Base-by-base conservation (phyloP, 179 eudicot genomes). In the Silene vulgaris region DNA sequence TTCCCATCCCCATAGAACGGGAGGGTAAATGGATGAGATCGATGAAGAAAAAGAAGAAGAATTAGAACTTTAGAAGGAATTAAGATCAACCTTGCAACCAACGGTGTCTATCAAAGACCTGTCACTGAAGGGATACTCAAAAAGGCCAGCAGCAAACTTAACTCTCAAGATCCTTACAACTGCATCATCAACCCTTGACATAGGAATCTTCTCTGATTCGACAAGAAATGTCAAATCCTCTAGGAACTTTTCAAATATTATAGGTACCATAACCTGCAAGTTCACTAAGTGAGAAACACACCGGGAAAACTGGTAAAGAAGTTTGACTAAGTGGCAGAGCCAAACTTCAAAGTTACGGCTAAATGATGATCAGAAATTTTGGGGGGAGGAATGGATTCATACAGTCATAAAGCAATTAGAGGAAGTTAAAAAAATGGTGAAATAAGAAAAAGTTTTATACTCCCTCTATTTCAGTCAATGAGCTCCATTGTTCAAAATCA, bases 201-300 rank as follows among this genome's bases (percentile, higher is more conserved):
- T 80, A 16, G 90, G 78, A 75, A 89, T 86, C 75, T 84, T 86
- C 30, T 86, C 88, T n/a, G 87, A 80, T 79, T 89, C 88, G 35
- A 87, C 97, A 66, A 91, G 88, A 81, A 76, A 61, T 14, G 75
- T 70, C 73, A 91, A 65, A 74, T 86, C 88, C 48, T 85, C 82
- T 40, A 91, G 63, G 82, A 83, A 91, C 71, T 82, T 75, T 50
- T 84, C 83, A 79, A 72, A 91, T 77, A 82, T 78, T 69, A 80
- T 83, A 54, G 97, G 94, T 19, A 89, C 89, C 93, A 91, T 88
- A 52, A 91, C 91, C 97, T 91, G 85, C 82, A 81, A 72, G 77
- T 75, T 71, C 75, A 50, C 54, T 48, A 16, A 11, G 74, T 69
- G 50, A 70, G 28, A 32, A 20, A 21, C 35, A 67, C 48, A n/a